Evolutionary conservation across 2,329 filamentous ascomycete genomes (phyloP).

Genomic region (Hymenoscyphus fraxineus): DNA sequence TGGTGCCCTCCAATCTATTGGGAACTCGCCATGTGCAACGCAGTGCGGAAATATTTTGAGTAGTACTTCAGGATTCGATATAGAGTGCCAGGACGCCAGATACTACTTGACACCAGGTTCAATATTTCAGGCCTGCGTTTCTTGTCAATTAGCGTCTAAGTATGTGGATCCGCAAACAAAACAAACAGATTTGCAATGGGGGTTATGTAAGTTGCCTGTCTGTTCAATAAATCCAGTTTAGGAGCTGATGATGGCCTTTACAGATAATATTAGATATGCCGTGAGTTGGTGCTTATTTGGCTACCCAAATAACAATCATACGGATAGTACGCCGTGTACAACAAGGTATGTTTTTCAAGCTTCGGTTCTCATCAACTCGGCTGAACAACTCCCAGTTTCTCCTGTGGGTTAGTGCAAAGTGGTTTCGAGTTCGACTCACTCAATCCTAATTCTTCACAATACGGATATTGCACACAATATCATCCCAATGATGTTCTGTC

Average conservation of each 20-base stretch:
- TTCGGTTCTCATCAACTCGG: neutral
- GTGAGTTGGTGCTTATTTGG: constrained; percentile 54
- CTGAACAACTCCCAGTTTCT: constrained; percentile 38
- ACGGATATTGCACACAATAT: constrained; percentile 54
- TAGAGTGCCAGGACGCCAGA: constrained; percentile 25
- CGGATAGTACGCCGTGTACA: constrained; percentile 42
- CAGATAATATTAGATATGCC: constrained; percentile 57
- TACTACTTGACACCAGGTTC: constrained; percentile 19
- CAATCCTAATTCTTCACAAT: constrained; percentile 27
- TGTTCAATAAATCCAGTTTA: neutral
- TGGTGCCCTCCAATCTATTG: constrained; percentile 24
- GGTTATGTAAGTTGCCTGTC: constrained; percentile 48
- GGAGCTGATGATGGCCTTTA: neutral
- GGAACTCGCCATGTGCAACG: constrained; percentile 29
- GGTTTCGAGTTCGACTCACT: constrained; percentile 50
- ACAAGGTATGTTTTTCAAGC: constrained; percentile 44
- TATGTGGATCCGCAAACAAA: constrained; percentile 40
- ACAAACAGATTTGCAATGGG: constrained; percentile 50
- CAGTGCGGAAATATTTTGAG: constrained; percentile 32
- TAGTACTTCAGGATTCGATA: constrained; percentile 25
- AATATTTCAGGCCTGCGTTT: constrained; percentile 26
- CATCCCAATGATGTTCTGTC: constrained; percentile 38
- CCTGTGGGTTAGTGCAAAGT: constrained; percentile 47
- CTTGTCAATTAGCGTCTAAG: constrained; percentile 41
- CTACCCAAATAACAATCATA: constrained; percentile 41